Conservation (phyloP, 192 early-diverging fungal genomes). For the Cladochytrium replicatum region DNA sequence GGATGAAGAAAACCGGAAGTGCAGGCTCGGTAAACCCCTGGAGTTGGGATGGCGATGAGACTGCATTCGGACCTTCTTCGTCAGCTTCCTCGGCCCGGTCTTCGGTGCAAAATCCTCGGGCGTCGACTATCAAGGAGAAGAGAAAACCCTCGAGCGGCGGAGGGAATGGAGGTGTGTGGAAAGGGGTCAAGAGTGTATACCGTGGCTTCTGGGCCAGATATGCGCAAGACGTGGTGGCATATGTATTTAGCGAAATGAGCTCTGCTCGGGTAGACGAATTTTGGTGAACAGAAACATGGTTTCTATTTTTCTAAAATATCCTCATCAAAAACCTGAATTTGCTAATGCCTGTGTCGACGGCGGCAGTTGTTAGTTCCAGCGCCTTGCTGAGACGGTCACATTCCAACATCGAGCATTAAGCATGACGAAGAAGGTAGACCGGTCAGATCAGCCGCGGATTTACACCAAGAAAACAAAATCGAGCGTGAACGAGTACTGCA, state of each 20-base stretch:
- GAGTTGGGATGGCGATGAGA: neutral
- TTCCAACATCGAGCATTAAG: no score
- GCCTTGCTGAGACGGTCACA: no score
- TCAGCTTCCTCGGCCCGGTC: neutral
- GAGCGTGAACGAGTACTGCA: no score
- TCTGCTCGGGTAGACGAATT: no score
- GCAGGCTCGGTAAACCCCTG: slow-evolving; percentile 4
- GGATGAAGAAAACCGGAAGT: slow-evolving; percentile 5
- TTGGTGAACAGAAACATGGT: no score
- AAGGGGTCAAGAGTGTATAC: slow-evolving; percentile 30
- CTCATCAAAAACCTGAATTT: no score
- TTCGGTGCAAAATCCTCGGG: neutral
- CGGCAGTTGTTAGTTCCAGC: no score
- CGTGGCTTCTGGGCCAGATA: slow-evolving; percentile 47
- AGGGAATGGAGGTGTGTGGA: slow-evolving; percentile 13
- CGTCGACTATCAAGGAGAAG: neutral
- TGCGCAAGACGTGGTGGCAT: slow-evolving; percentile 20
- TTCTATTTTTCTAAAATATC: no score
- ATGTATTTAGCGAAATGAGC: slow-evolving; percentile 25
- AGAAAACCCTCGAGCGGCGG: neutral
- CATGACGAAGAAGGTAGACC: no score
- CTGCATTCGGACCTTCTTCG: neutral
- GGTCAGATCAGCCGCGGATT: no score
- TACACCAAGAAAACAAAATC: no score
- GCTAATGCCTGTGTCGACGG: no score